Conservation (phyloP, 2,329 filamentous ascomycete species). For the Ascochyta clinopodiicola region DNA sequence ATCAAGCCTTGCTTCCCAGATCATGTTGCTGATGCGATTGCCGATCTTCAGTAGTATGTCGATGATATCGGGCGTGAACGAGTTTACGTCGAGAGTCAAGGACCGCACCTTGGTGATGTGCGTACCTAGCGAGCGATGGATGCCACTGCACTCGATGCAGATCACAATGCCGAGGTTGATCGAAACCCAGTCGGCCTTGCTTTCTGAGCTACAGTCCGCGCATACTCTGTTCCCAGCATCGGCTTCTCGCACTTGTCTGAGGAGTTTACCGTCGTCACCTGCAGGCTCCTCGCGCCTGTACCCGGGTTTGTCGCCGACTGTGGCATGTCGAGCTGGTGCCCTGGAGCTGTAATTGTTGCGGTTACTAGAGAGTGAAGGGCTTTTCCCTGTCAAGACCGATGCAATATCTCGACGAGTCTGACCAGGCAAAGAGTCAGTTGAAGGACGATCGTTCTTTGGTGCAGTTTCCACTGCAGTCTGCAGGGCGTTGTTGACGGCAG, state of each 20-base stretch:
- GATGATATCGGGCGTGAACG: conserved; percentile 95
- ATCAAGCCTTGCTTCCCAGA: conserved; percentile 91
- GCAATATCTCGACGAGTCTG: conserved; percentile 84
- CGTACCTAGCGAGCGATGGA: conserved; percentile 93
- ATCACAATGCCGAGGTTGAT: conserved; percentile 96
- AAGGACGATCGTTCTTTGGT: conserved; percentile 58
- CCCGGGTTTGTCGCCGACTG: conserved; percentile 83
- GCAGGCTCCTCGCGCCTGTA: conserved; percentile 74
- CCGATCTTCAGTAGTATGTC: conserved; percentile 90
- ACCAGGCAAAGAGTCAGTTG: conserved; percentile 58
- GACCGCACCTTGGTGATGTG: conserved; percentile 98
- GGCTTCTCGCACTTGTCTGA: conserved; percentile 85
- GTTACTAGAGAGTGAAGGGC: conserved; percentile 71
- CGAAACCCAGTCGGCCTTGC: conserved; percentile 98
- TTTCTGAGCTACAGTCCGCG: conserved; percentile 88
- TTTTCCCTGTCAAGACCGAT: conserved; percentile 91
- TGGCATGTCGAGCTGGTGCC: conserved; percentile 81
- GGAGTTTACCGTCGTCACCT: conserved; percentile 83
- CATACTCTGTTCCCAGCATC: conserved; percentile 94
- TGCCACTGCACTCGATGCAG: conserved; percentile 97
- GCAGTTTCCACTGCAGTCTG: conserved; percentile 93
- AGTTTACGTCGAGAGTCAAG: conserved; percentile 91
- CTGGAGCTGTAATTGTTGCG: conserved; percentile 58
- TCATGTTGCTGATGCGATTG: conserved; percentile 93
- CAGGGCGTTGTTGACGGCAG: conserved; percentile 93